phyloP scores from a whole-genome alignment of 148 eudicot genomes.

The Rheum nobile region DNA sequence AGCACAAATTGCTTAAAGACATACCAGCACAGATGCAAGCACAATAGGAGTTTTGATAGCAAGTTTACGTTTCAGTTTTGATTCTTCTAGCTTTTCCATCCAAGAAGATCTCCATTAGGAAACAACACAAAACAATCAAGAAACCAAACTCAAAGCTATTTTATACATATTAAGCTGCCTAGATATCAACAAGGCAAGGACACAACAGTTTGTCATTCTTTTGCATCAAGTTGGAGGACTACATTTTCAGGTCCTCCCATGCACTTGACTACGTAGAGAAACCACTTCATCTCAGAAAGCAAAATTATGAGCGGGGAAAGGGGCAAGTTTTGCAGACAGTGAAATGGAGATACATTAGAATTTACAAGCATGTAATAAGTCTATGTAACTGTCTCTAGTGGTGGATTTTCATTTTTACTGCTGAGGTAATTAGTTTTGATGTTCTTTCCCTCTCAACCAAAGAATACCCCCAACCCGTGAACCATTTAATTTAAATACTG shows the following conservation, averaged over 20 bases:
- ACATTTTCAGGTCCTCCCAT: not conserved
- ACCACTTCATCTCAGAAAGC: not conserved
- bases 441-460: not conserved
- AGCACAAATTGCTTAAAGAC: not conserved
- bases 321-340: not conserved
- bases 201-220: not conserved
- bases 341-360: not conserved
- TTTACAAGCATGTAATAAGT: not conserved
- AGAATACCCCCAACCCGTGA: not conserved
- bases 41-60: slow-evolving; percentile 51
- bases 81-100: slow-evolving; percentile 97
- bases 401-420: not conserved
- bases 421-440: not conserved
- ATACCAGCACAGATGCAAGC: slow-evolving; percentile 38
- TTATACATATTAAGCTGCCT: not conserved
- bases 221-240: not conserved
- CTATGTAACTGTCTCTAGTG: not conserved
- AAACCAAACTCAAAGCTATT: not conserved
- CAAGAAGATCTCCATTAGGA: slow-evolving; percentile 14
- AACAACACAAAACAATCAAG: not conserved
- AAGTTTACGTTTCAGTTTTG: slow-evolving; percentile 50
- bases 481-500: not conserved
- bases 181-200: not conserved
- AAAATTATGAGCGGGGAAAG: not conserved
- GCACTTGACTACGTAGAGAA: not conserved